Conservation (phyloP, 2,329 filamentous ascomycete genomes). For the Annulohypoxylon truncatum region DNA sequence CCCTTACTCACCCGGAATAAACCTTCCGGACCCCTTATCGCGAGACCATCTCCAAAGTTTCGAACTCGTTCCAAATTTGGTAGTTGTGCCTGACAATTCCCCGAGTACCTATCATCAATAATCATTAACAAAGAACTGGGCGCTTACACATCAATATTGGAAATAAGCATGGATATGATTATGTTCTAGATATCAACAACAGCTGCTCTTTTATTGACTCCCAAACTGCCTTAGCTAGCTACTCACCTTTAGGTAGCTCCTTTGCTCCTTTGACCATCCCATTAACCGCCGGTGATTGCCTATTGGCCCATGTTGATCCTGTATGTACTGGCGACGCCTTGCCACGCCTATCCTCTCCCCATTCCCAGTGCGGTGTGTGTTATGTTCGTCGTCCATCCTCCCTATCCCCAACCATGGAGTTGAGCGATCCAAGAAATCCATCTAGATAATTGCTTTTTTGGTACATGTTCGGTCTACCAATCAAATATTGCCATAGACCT, state of each 20-base stretch:
- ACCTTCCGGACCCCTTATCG: conserved; percentile 16
- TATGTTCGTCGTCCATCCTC: conserved; percentile 25
- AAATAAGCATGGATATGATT: neutral
- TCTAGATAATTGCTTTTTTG: conserved; percentile 40
- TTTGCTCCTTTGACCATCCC: neutral
- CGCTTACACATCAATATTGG: conserved; percentile 10
- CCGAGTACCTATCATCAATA: neutral
- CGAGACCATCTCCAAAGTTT: neutral
- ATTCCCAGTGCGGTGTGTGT: conserved; percentile 6
- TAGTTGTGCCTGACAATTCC: conserved; percentile 40
- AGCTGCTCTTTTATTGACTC: conserved; percentile 26
- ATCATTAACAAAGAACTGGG: conserved; percentile 1
- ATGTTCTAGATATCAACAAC: conserved; percentile 11
- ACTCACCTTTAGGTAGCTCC: conserved; percentile 17
- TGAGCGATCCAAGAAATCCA: conserved; percentile 37
- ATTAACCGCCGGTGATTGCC: conserved; percentile 18
- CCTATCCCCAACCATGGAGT: conserved; percentile 38
- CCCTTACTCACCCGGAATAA: conserved; percentile 5
- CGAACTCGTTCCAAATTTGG: conserved; percentile 13
- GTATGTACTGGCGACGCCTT: conserved; percentile 36
- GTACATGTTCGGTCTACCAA: conserved; percentile 42
- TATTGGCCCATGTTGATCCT: conserved; percentile 29
- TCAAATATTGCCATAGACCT: conserved; percentile 22
- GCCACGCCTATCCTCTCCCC: conserved; percentile 19
- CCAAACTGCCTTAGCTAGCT: conserved; percentile 18